A percentile compares a stretch with the other conserved stretches of the same genome.
Evolutionary conservation across 2,329 filamentous ascomycete species (phyloP).

Genomic region (Rhynchosporium graminicola): DNA sequence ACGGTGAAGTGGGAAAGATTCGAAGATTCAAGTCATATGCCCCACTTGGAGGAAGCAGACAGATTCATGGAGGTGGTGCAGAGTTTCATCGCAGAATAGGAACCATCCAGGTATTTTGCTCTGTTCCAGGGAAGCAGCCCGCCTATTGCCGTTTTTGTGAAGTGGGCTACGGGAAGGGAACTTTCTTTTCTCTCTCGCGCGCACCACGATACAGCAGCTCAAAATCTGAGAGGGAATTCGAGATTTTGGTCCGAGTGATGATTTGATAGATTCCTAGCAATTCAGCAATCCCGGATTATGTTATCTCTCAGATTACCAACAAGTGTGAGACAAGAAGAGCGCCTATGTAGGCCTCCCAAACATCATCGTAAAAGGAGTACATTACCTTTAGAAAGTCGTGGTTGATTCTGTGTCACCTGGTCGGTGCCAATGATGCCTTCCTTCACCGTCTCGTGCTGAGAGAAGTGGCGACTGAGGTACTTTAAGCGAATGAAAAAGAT

Average conservation of each 20-base stretch:
- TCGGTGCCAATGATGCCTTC: neutral
- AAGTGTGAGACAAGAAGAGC: neutral
- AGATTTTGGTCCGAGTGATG: too few species aligned
- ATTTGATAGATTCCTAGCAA: too few species aligned
- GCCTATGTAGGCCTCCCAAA: neutral
- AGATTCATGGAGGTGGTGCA: constrained; percentile 41
- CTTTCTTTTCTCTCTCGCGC: neutral
- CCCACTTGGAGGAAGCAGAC: constrained; percentile 44
- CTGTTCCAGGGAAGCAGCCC: too few species aligned
- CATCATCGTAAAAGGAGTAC: neutral
- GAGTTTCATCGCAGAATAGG: constrained; percentile 34
- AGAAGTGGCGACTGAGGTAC: constrained; percentile 9
- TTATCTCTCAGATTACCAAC: neutral
- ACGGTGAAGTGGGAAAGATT: constrained; percentile 46
- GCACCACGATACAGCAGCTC: neutral
- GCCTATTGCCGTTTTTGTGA: too few species aligned
- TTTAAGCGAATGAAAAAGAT: neutral
- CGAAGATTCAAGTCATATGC: constrained; percentile 36
- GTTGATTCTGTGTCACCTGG: constrained; percentile 3
- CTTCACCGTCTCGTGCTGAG: constrained; percentile 2
- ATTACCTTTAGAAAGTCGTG: too few species aligned
- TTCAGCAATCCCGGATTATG: too few species aligned
- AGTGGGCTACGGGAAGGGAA: neutral
- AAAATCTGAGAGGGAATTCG: too few species aligned
- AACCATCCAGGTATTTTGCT: neutral